Evolutionary conservation across 2,329 filamentous ascomycete species (phyloP).

Genomic region (Lasiodiplodia sp.): DNA sequence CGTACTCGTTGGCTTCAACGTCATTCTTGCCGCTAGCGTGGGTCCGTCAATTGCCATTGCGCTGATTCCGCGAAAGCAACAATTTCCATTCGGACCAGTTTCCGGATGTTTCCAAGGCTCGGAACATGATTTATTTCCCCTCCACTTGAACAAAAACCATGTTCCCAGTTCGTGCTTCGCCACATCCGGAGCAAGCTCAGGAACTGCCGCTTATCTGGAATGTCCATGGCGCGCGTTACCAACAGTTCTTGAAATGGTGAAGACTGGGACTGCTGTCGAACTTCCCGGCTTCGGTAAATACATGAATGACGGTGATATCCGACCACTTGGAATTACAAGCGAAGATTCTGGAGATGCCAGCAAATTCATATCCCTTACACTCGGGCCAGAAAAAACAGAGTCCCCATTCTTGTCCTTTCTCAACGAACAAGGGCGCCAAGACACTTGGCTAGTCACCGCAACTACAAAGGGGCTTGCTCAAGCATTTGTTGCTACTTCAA

Average conservation of each 20-base stretch:
- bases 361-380: background rate
- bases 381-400: background rate
- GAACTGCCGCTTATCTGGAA: background rate
- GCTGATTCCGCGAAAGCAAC: background rate
- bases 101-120: background rate
- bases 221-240: slow-evolving; percentile 1
- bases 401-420: background rate
- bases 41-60: slow-evolving; percentile 6
- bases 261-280: background rate
- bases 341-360: background rate
- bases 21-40: background rate
- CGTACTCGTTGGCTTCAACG: background rate
- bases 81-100: background rate
- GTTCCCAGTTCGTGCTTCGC: background rate
- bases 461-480: background rate
- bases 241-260: background rate
- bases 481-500: background rate
- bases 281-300: background rate
- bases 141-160: background rate
- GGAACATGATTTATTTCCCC: background rate
- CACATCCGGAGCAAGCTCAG: background rate
- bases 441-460: background rate
- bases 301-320: background rate
- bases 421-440: background rate
- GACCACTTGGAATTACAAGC: background rate